Base-by-base conservation (phyloP, 2,329 filamentous ascomycete genomes). In the Sporothrix inflata region DNA sequence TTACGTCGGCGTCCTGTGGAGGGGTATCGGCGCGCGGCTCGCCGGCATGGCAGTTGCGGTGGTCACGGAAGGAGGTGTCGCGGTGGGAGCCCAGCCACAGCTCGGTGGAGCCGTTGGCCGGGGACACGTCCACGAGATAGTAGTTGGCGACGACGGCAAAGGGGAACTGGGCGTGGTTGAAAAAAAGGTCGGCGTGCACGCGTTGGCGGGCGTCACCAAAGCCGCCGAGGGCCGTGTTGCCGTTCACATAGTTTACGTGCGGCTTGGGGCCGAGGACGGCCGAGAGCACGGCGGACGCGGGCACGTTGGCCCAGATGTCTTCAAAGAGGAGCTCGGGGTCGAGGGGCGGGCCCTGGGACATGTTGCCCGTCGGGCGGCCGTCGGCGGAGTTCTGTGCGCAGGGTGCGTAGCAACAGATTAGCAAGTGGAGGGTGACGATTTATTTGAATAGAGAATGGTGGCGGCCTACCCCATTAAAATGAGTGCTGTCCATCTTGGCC, bases 51-150 rank as follows among this genome's bases (percentile, higher is more conserved):
- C 67, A 60, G 49, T 67, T 69, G 24, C 47, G 67, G 49, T 69
- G 68, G 47, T 71, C 66, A 4, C 67, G 70, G 68, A 66, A 73
- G 69, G 61, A 72, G 51, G 74, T 71, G 53, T 73, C 74, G 16
- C 63, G 49, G 74, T 87, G 85, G 1, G 82, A 84, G 1, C 85
- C 85, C 0, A 83, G 80, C 85, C 85, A 87, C 19, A 87, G 76
- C 75, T 87, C 85, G 0, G 85, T 87, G 1, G 82, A 80, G 14
- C 85, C 85, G 71, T 86, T 86, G 16, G 82, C 77, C 1, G 82
- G 79, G 4, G 80, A 79, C 51, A 83, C 82, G 34, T 83, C 81
- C 8, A 85, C 80, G 7, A 87, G 79, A 65, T 82, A 83, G 57
- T 84, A 80, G 75, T 87, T 86, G 70, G 85, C 77, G 69, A 85